phyloP scores from a whole-genome alignment of 768 basidiomycete genomes.

The Lactifluus subvellereus region DNA sequence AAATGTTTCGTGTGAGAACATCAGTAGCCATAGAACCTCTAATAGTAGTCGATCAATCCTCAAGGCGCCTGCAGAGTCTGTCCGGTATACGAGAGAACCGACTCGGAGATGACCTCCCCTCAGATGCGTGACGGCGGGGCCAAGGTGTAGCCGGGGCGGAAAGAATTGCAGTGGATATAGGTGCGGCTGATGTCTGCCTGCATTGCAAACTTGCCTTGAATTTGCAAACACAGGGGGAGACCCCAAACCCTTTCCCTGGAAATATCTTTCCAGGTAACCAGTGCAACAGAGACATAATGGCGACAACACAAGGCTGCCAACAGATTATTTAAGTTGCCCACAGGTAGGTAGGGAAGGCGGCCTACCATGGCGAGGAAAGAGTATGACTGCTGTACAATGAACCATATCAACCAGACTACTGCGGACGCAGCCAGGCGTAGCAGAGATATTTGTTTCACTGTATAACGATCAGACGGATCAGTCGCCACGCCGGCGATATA shows the following conservation, averaged over 20 bases:
- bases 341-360: neutral
- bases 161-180: neutral
- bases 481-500: neutral
- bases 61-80: conserved; percentile 14
- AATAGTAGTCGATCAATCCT: neutral
- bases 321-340: neutral
- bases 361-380: conserved; percentile 17
- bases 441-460: conserved; percentile 9
- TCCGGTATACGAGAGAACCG: conserved; percentile 23
- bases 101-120: neutral
- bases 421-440: conserved; percentile 6
- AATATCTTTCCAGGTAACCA: neutral
- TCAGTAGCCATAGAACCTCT: neutral
- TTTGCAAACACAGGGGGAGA: neutral
- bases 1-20: neutral
- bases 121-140: neutral
- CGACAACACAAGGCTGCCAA: conserved; percentile 10
- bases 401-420: conserved; percentile 7
- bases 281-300: conserved; percentile 9
- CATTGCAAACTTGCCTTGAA: neutral
- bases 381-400: neutral
- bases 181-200: neutral
- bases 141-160: neutral
- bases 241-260: neutral
- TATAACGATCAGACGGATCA: neutral